Conservation (phyloP, 257 asterid genomes). For the Fraxinus quadrangulata region DNA sequence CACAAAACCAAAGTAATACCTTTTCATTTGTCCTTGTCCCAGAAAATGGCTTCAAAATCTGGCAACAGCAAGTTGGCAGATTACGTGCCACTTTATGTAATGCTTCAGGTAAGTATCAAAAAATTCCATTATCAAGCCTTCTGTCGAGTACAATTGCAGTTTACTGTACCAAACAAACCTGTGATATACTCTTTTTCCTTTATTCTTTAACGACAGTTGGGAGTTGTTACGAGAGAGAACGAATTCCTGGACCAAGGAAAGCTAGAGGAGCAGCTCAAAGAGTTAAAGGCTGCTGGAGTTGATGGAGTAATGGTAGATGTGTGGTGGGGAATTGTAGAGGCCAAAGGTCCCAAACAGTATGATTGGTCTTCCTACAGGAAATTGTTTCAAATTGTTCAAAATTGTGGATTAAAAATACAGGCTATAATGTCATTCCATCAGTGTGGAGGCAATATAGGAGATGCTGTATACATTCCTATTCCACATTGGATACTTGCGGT, state of each 20-base stretch:
- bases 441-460: constrained; percentile 87
- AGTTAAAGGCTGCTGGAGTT: constrained; percentile 55
- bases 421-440: constrained; percentile 94
- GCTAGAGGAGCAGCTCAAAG: constrained; percentile 59
- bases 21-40: constrained; percentile 4
- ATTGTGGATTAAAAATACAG: constrained; percentile 60
- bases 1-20: neutral
- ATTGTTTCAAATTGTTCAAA: constrained; percentile 53
- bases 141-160: neutral
- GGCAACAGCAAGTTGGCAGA: constrained; percentile 34
- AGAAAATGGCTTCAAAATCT: constrained; percentile 33
- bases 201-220: constrained; percentile 47
- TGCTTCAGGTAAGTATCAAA: constrained; percentile 59
- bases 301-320: constrained; percentile 95
- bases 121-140: neutral
- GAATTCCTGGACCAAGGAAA: constrained; percentile 44
- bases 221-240: constrained; percentile 55
- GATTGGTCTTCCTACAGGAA: constrained; percentile 71
- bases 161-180: neutral
- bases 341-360: constrained; percentile 56
- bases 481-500: constrained; percentile 68
- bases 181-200: neutral
- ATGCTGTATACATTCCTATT: constrained; percentile 57
- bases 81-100: constrained; percentile 71
- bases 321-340: constrained; percentile 88